Evolutionary conservation across 2,329 filamentous ascomycete species (phyloP).

Genomic region (Drechslerella coelobrocha): DNA sequence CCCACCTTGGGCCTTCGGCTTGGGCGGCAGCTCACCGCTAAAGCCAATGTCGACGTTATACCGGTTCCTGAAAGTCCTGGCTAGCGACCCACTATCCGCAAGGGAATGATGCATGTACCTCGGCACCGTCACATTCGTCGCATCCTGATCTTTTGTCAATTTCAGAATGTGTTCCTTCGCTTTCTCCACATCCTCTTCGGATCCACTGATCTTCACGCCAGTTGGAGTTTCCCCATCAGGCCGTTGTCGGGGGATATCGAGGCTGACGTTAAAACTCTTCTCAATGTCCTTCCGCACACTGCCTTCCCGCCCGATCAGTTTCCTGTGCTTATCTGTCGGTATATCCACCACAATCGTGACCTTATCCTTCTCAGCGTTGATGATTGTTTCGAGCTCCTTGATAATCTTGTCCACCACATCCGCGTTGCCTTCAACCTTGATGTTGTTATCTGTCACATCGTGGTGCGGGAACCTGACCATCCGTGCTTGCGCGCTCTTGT

Average conservation of each 20-base stretch:
- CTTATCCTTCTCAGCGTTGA: constrained; percentile 82
- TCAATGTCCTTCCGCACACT: constrained; percentile 86
- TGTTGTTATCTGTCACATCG: constrained; percentile 79
- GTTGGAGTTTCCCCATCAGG: constrained; percentile 69
- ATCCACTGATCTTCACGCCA: constrained; percentile 83
- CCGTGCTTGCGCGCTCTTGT: constrained; percentile 80
- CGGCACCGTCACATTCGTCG: constrained; percentile 85
- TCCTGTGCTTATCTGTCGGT: constrained; percentile 84
- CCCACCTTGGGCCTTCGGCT: constrained; percentile 61
- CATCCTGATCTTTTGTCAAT: constrained; percentile 83
- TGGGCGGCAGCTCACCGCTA: constrained; percentile 77
- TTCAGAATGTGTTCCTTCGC: constrained; percentile 84
- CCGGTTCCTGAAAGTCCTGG: constrained; percentile 86
- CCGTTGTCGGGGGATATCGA: constrained; percentile 91
- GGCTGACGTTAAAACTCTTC: constrained; percentile 79
- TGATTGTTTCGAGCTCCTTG: constrained; percentile 78
- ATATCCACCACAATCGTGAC: constrained; percentile 80
- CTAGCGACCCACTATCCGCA: constrained; percentile 88
- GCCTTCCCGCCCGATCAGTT: constrained; percentile 89
- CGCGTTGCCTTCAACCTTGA: constrained; percentile 85
- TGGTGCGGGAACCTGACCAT: constrained; percentile 94
- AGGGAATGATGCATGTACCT: constrained; percentile 81
- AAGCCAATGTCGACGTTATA: constrained; percentile 91
- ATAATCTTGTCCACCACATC: constrained; percentile 89
- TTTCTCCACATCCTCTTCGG: constrained; percentile 77